A percentile compares a stretch with the other conserved stretches of the same genome.
These are phyloP conservation scores for Amanita rimosa DNA, from an alignment of 768 basidiomycete species.

Conservation along the genomic window DNA sequence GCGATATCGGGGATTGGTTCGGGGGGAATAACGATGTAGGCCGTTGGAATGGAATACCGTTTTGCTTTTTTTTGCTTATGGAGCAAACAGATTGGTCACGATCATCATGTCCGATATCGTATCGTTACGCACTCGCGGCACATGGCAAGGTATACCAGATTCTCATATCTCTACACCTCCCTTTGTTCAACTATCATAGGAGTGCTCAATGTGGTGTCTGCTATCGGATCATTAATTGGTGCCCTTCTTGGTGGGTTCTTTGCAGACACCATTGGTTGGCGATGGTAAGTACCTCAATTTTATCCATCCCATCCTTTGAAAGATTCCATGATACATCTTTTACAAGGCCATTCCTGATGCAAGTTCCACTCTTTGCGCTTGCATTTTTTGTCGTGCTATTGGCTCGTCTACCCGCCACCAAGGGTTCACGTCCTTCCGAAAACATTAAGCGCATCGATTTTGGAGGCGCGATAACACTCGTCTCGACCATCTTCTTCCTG, in stretches of 20 bases:
- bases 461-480: slow-evolving; percentile 41
- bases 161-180: too few relatives aligned
- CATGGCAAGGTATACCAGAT: slow-evolving; percentile 45
- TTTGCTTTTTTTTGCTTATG: neutral
- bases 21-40: slow-evolving; percentile 53
- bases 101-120: slow-evolving; percentile 61
- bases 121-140: slow-evolving; percentile 49
- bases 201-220: slow-evolving; percentile 48
- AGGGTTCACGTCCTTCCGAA: slow-evolving; percentile 27
- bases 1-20: slow-evolving; percentile 51
- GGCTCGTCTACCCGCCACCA: slow-evolving; percentile 37
- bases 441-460: slow-evolving; percentile 58
- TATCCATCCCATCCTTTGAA: too few relatives aligned
- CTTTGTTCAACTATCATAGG: slow-evolving; percentile 18
- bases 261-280: slow-evolving; percentile 55
- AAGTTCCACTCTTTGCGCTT: slow-evolving; percentile 43
- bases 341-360: slow-evolving; percentile 44
- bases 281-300: too few relatives aligned
- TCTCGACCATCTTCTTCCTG: slow-evolving; percentile 43
- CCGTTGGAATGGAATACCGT: slow-evolving; percentile 1
- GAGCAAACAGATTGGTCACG: too few relatives aligned
- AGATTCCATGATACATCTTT: neutral
- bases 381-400: slow-evolving; percentile 44
- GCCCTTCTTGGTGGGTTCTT: slow-evolving; percentile 56
- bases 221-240: slow-evolving; percentile 44